A percentile compares a stretch with the other conserved stretches of the same genome.
Conservation (phyloP, 257 asterid genomes). For the Nemophila menziesii region DNA sequence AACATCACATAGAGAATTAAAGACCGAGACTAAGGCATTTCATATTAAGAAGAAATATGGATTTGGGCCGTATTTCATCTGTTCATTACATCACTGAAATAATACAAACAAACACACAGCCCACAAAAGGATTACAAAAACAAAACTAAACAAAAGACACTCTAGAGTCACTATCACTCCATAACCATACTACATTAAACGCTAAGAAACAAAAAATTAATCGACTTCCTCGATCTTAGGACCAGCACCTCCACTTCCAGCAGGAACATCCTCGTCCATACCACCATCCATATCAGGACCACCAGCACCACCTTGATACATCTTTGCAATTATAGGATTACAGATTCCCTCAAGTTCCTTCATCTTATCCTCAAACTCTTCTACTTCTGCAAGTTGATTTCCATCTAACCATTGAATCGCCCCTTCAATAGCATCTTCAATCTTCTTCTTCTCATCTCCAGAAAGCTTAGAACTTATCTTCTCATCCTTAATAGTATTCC, state of each 20-base stretch:
- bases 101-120: no score
- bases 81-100: no score
- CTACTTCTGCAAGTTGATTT: slow-evolving; percentile 25
- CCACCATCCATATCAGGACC: slow-evolving; percentile 19
- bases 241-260: slow-evolving; percentile 21
- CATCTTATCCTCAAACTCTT: slow-evolving; percentile 28
- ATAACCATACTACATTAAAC: no score
- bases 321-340: slow-evolving; percentile 26
- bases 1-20: no score
- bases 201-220: no score
- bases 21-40: no score
- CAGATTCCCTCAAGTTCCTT: slow-evolving; percentile 28
- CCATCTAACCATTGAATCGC: slow-evolving; percentile 25
- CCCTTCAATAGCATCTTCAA: slow-evolving; percentile 19
- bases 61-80: no score
- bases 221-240: slow-evolving; percentile 33
- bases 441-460: slow-evolving; percentile 21
- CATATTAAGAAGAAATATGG: no score
- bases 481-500: slow-evolving; percentile 31
- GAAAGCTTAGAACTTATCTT: slow-evolving; percentile 23
- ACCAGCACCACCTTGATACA: slow-evolving; percentile 24
- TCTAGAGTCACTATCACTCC: no score
- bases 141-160: no score
- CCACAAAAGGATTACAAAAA: no score
- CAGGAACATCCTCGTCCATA: slow-evolving; percentile 19